phyloP scores from a whole-genome alignment of 139 green algal species.

The Micractinium conductrix region DNA sequence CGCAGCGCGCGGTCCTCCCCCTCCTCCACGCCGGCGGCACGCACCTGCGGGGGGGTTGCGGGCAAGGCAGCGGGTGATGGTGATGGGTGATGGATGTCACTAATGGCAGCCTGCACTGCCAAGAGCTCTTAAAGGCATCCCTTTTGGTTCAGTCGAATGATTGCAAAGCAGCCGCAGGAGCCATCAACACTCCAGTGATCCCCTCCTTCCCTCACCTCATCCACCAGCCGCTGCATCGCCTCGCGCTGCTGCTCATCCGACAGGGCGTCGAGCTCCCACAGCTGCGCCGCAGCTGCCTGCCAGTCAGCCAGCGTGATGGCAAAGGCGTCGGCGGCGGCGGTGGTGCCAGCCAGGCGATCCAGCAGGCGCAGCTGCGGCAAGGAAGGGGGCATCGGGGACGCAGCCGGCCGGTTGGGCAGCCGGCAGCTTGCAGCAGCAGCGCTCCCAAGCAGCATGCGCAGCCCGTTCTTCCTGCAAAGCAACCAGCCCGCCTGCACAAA shows the following conservation, averaged over 20 bases:
- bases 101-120: no score
- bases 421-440: neutral
- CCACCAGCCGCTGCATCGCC: no score
- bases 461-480: neutral
- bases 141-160: no score
- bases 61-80: no score
- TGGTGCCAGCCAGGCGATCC: constrained; percentile 69
- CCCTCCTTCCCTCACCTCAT: no score
- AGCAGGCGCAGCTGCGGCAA: constrained; percentile 70
- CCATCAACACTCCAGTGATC: no score
- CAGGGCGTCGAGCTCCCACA: constrained; percentile 61
- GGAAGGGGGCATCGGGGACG: neutral
- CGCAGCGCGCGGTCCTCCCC: constrained; percentile 64
- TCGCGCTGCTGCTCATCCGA: constrained; percentile 61
- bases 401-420: neutral
- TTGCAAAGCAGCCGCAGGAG: no score
- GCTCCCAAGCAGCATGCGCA: neutral
- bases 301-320: constrained; percentile 1
- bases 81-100: no score
- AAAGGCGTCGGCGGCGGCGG: constrained; percentile 27
- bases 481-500: neutral
- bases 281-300: constrained; percentile 35
- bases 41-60: constrained; percentile 41
- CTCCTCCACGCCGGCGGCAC: constrained; percentile 9
- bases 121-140: no score